Evolutionary conservation across 1,139 yeast genomes (phyloP).

Genomic region (Kodamaea derodonti): DNA sequence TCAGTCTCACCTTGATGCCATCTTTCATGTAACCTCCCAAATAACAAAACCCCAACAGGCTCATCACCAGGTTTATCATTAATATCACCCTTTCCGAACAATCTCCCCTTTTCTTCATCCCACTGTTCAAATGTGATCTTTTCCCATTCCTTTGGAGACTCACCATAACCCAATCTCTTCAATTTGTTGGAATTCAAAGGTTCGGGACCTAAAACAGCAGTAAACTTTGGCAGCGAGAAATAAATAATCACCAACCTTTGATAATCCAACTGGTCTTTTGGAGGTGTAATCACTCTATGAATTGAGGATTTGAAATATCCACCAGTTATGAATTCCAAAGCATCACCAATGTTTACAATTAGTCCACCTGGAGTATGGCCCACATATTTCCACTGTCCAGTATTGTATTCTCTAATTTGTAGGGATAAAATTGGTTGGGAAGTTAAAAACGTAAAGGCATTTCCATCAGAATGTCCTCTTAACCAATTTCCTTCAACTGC

Average conservation of each 20-base stretch:
- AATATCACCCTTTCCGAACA: conserved; percentile 30
- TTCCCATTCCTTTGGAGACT: conserved; percentile 26
- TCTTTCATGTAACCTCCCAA: conserved; percentile 14
- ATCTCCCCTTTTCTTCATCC: conserved; percentile 39
- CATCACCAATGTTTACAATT: conserved; percentile 49
- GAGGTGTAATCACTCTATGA: conserved; percentile 47
- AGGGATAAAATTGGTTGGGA: conserved; percentile 49
- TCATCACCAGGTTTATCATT: conserved; percentile 13
- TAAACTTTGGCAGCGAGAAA: conserved; percentile 34
- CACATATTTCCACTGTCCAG: conserved; percentile 47
- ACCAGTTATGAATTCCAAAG: conserved; percentile 46
- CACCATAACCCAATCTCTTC: conserved; percentile 23
- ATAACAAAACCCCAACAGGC: conserved; percentile 13
- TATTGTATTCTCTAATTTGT: conserved; percentile 44
- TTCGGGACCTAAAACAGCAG: conserved; percentile 37
- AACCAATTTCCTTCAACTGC: conserved; percentile 39
- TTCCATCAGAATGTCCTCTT: conserved; percentile 49
- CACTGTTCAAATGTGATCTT: conserved; percentile 30
- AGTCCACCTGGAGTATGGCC: conserved; percentile 42
- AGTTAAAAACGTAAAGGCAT: conserved; percentile 46
- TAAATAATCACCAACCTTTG: conserved; percentile 43
- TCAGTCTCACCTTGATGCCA: conserved; percentile 10
- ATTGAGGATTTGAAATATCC: conserved; percentile 48
- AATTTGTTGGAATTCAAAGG: conserved; percentile 35
- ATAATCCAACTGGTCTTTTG: conserved; percentile 35